Base-by-base conservation (phyloP, 1,284 basidiomycete genomes). In the Ganoderma lingzhi region DNA sequence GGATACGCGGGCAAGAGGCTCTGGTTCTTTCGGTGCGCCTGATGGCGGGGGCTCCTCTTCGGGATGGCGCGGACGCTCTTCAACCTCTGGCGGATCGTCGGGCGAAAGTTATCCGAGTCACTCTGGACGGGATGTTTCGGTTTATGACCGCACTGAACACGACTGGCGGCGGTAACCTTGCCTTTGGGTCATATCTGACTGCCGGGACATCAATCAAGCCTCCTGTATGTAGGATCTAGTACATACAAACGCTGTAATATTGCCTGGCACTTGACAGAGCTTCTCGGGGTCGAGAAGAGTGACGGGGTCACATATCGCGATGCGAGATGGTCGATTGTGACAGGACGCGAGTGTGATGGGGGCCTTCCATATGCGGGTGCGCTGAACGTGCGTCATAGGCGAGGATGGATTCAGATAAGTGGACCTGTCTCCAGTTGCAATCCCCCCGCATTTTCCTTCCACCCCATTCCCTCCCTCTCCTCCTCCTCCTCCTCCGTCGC, bases 341-440 rank as follows among this genome's bases (percentile, higher is more conserved):
- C 72, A 28, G 44, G 64, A 73, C 72, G 72, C 70, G 72, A 69
- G 32, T 62, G 72, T 73, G 72, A 73, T 68, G 72, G 69, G 39
- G 23, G 14, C 48, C 44, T 48, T 62, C 62, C 66, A 41, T 68
- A 73, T 70, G 62, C 35, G 66, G 72, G n/a, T 28, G 62, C 41
- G 63, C 62, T 59, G 66, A 73, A 71, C 68, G 70, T 73, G 72
- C 72, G 72, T 73, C 72, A 73, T 73, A 73, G 72, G 62, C 55
- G 65, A 61, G 56, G 45, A 63, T 42, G 58, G 55, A 23, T 19
- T 12, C 48, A 28, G 42, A 48, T 51, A n/a, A 30, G 44, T n/a
- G 23, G 28, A 28, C 1, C 48, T 10, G 23, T 28, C 23, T 23
- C 23, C 8, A 19, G 69, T 71, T 73, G 70, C 68, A 70, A 68